phyloP scores from a whole-genome alignment of 164 flowering plant genomes.

The Macadamia integrifolia region DNA sequence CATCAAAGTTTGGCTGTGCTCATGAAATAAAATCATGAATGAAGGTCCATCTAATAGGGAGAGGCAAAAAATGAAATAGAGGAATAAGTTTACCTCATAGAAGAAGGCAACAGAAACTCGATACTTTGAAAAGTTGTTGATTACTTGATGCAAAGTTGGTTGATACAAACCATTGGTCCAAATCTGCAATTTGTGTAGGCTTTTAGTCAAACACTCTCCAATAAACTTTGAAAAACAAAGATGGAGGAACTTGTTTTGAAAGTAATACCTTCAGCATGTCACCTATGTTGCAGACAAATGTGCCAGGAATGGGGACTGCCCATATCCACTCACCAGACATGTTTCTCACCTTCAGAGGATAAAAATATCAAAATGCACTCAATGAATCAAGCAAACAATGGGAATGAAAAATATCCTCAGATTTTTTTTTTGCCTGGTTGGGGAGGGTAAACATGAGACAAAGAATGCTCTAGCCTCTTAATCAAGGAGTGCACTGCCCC shows the following conservation, averaged over 20 bases:
- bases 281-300: conserved; percentile 95
- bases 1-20: conserved; percentile 68
- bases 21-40: conserved; percentile 10
- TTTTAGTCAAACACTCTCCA: neutral
- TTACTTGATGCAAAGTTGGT: conserved; percentile 77
- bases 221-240: neutral
- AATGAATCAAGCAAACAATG: neutral
- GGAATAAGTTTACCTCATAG: conserved; percentile 54
- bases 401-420: neutral
- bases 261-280: conserved; percentile 85
- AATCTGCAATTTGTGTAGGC: conserved; percentile 40
- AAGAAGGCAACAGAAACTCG: conserved; percentile 82
- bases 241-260: neutral
- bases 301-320: conserved; percentile 81
- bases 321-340: conserved; percentile 83
- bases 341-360: conserved; percentile 67
- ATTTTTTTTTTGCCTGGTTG: too few relatives aligned
- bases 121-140: conserved; percentile 55
- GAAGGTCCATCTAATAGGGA: neutral
- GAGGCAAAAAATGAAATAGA: neutral
- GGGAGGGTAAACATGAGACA: too few relatives aligned
- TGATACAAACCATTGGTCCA: conserved; percentile 80
- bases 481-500: too few relatives aligned
- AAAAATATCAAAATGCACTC: neutral
- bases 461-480: too few relatives aligned